phyloP scores from a whole-genome alignment of 2,329 filamentous ascomycete genomes.

The Remersonia thermophila region DNA sequence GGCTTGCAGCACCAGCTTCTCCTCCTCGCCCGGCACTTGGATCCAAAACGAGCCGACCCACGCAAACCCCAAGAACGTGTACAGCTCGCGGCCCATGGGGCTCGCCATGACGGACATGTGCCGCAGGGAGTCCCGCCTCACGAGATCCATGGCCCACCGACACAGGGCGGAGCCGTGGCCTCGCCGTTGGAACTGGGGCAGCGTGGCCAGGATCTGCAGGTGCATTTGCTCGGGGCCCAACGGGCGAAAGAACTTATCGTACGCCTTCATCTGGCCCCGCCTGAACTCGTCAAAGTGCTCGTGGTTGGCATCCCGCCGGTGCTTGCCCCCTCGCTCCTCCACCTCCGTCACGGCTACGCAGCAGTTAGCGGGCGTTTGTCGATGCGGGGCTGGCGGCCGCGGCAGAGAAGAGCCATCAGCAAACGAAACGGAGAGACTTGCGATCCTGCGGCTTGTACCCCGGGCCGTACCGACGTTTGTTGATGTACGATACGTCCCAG shows the following conservation, averaged over 20 bases:
- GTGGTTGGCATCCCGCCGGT: constrained; percentile 15
- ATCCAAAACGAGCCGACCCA: constrained; percentile 9
- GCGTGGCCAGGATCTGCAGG: constrained; percentile 16
- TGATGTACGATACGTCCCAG: constrained; percentile 15
- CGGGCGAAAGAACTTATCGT: constrained; percentile 11
- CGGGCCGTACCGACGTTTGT: constrained; percentile 13
- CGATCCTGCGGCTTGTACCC: constrained; percentile 15
- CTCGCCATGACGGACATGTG: constrained; percentile 17
- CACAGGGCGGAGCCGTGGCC: constrained; percentile 14
- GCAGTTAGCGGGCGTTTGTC: too few species aligned
- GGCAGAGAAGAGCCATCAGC: constrained; percentile 1
- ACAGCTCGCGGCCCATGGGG: constrained; percentile 15
- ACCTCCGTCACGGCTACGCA: constrained; percentile 15
- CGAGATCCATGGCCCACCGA: constrained; percentile 13
- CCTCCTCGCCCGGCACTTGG: constrained; percentile 13
- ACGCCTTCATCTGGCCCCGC: constrained; percentile 13
- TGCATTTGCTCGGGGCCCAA: constrained; percentile 16
- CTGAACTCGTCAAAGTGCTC: constrained; percentile 14
- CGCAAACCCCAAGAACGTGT: constrained; percentile 11
- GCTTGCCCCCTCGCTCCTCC: constrained; percentile 12
- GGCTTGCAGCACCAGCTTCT: constrained; percentile 12
- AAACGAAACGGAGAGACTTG: constrained; percentile 10
- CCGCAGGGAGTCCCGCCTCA: constrained; percentile 8
- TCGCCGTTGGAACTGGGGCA: constrained; percentile 13
- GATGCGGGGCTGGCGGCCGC: too few species aligned